Percentiles rank a stretch among this genome's conserved stretches.
Conservation (phyloP, 208 protist genomes). For the Phytomonas sp. region DNA sequence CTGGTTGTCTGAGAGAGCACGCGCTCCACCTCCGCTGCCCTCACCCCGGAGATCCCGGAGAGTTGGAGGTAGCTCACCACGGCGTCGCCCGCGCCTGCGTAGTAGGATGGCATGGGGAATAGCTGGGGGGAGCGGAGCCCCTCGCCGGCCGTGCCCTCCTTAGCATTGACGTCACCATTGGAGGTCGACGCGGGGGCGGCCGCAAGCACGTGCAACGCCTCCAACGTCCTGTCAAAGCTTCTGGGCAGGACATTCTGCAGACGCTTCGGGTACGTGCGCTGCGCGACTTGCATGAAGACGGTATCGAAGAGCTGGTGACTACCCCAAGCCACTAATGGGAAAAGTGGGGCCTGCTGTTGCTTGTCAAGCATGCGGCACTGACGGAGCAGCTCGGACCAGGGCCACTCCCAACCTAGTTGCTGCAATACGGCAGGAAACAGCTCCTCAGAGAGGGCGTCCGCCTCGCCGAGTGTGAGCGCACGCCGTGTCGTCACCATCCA, state of each 20-base stretch:
- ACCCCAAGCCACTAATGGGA: constrained; percentile 27
- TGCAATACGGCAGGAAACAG: constrained; percentile 62
- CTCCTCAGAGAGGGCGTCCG: constrained; percentile 39
- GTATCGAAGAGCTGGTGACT: constrained; percentile 35
- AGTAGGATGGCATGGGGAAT: constrained; percentile 63
- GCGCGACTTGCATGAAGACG: constrained; percentile 30
- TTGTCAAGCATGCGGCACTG: constrained; percentile 40
- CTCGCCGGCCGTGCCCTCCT: not conserved
- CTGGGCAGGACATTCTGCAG: constrained; percentile 51
- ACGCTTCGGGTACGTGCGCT: constrained; percentile 50
- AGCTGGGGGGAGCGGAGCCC: constrained; percentile 11
- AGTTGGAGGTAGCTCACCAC: constrained; percentile 40
- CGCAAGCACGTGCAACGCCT: constrained; percentile 21
- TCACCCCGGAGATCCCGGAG: constrained; percentile 22
- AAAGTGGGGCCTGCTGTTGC: constrained; percentile 14
- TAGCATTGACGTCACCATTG: constrained; percentile 12
- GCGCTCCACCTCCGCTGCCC: constrained; percentile 33
- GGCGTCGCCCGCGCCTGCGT: constrained; percentile 34
- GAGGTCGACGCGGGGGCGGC: not conserved
- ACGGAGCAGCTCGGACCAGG: constrained; percentile 66
- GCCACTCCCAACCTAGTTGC: constrained; percentile 75
- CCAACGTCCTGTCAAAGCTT: constrained; percentile 45
- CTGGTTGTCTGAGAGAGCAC: constrained; percentile 32
- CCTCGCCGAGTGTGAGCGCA: constrained; percentile 38
- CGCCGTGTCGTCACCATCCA: constrained; percentile 26